Percentiles rank a stretch among this genome's conserved stretches.
Conservation (phyloP, 306 rosid genomes). For the Trifolium subterraneum region DNA sequence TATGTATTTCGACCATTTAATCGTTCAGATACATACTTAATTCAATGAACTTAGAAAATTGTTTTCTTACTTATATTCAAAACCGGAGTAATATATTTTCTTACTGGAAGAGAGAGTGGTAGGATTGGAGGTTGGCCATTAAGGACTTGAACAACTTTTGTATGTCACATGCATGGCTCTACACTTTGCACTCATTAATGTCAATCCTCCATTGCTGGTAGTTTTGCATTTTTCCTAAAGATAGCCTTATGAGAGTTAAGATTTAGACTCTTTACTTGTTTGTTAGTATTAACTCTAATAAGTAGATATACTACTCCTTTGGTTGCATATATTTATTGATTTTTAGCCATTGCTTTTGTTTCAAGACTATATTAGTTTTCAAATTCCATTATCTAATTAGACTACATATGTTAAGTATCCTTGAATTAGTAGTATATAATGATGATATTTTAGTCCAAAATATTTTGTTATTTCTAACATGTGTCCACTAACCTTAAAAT, state of each 20-base stretch:
- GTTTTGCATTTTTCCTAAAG: constrained; percentile 25
- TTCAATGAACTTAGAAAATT: too few relatives aligned
- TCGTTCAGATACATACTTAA: too few relatives aligned
- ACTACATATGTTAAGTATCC: not conserved
- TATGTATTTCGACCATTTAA: too few relatives aligned
- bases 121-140: constrained; percentile 35
- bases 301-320: not conserved
- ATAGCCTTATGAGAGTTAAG: constrained; percentile 3
- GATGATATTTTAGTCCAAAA: not conserved
- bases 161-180: constrained; percentile 34
- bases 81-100: not conserved
- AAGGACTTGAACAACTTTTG: constrained; percentile 20
- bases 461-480: not conserved
- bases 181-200: constrained; percentile 33
- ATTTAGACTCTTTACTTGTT: constrained; percentile 29
- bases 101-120: constrained; percentile 24
- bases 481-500: not conserved
- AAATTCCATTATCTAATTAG: not conserved
- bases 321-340: constrained; percentile 5
- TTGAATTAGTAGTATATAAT: too few relatives aligned
- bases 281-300: not conserved
- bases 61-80: too few relatives aligned
- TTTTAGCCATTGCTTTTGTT: not conserved
- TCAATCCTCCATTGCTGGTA: constrained; percentile 4
- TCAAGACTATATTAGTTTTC: not conserved